Evolutionary conservation across 164 flowering plant species (phyloP).

Genomic region (Brasenia schreberi): DNA sequence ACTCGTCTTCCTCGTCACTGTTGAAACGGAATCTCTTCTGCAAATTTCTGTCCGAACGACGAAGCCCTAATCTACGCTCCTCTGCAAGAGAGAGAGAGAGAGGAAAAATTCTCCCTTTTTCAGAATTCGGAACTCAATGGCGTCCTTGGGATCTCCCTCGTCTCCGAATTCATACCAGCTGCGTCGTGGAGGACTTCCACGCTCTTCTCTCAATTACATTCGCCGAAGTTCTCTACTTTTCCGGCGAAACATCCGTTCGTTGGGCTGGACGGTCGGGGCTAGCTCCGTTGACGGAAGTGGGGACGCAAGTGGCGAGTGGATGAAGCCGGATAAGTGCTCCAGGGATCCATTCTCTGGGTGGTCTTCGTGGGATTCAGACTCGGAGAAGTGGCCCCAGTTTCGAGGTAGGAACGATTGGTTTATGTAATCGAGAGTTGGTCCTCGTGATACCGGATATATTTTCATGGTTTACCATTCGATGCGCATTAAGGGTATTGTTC

Average conservation of each 20-base stretch:
- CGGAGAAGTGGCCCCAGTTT: slow-evolving; percentile 14
- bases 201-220: slow-evolving; percentile 12
- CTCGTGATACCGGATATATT: neutral
- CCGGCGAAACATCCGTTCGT: slow-evolving; percentile 9
- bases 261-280: slow-evolving; percentile 10
- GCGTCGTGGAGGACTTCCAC: slow-evolving; percentile 19
- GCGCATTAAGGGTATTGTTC: too few relatives aligned
- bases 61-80: too few relatives aligned
- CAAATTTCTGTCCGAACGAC: too few relatives aligned
- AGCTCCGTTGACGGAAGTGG: slow-evolving; percentile 9
- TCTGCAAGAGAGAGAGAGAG: neutral
- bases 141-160: slow-evolving; percentile 24
- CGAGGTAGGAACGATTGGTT: slow-evolving; percentile 23
- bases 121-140: slow-evolving; percentile 17
- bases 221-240: slow-evolving; percentile 10
- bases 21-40: neutral
- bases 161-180: slow-evolving; percentile 63
- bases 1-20: too few relatives aligned
- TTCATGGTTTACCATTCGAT: too few relatives aligned
- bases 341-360: slow-evolving; percentile 30
- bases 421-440: neutral
- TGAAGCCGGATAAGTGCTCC: slow-evolving; percentile 12
- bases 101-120: neutral
- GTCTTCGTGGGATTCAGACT: slow-evolving; percentile 14
- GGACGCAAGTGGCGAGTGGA: slow-evolving; percentile 10